These are phyloP conservation scores for Nannizziopsis arthrosporioides DNA, from an alignment of 2,329 filamentous ascomycete genomes.

Conservation along the genomic window DNA sequence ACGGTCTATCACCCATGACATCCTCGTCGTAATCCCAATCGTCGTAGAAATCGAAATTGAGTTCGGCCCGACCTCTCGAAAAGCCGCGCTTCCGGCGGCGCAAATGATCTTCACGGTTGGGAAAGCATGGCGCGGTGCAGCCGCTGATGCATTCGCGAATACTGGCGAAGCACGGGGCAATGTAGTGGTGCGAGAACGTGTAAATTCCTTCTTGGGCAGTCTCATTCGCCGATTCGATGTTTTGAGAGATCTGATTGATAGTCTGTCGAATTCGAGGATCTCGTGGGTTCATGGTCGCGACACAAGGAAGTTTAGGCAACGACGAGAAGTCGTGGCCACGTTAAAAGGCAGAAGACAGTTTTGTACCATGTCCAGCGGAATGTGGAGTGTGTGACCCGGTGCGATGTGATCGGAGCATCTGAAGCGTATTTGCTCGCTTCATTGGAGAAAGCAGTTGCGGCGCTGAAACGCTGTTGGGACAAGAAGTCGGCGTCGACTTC, in stretches of 20 bases:
- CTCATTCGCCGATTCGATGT: conserved; percentile 80
- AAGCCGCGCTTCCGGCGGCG: conserved; percentile 55
- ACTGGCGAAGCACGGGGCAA: conserved; percentile 65
- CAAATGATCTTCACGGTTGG: conserved; percentile 60
- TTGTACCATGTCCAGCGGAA: not conserved
- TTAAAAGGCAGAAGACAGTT: conserved; percentile 1
- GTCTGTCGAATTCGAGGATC: conserved; percentile 86
- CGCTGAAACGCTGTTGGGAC: conserved; percentile 1
- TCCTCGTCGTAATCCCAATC: conserved; percentile 69
- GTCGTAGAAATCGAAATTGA: conserved; percentile 94
- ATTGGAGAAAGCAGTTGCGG: not conserved
- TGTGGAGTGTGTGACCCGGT: not conserved
- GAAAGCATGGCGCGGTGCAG: conserved; percentile 58
- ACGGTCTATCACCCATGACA: conserved; percentile 42
- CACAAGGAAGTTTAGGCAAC: not conserved
- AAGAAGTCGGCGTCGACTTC: not conserved
- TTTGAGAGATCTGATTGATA: conserved; percentile 85
- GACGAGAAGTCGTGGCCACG: conserved; percentile 1
- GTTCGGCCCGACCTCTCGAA: conserved; percentile 55
- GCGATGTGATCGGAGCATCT: not conserved
- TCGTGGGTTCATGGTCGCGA: conserved; percentile 47
- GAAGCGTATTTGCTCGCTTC: not conserved
- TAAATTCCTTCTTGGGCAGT: conserved; percentile 85
- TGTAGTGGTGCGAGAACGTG: conserved; percentile 74
- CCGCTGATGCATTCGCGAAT: conserved; percentile 53